Conservation (phyloP, 768 basidiomycete species). For the Suillus alpinus region DNA sequence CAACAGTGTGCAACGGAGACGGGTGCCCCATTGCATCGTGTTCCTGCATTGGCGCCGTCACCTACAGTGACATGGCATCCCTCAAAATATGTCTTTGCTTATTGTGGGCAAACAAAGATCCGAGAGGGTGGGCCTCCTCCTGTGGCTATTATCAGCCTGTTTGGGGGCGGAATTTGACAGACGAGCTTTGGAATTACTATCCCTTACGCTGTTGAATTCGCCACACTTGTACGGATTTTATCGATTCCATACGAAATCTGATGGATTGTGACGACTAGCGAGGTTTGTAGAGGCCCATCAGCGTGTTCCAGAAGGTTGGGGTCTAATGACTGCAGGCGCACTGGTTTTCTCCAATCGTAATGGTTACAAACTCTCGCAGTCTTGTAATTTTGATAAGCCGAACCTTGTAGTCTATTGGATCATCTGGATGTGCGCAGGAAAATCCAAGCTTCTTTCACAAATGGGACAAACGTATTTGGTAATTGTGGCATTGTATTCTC, state of each 20-base stretch:
- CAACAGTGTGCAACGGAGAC: conserved; percentile 77
- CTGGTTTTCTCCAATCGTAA: not conserved
- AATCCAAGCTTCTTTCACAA: not conserved
- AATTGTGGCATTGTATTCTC: not conserved
- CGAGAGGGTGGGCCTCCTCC: conserved; percentile 66
- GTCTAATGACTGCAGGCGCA: not conserved
- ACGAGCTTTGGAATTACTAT: not conserved
- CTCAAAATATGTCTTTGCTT: conserved; percentile 76
- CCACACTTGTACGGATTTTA: not conserved
- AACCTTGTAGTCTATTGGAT: too few species aligned
- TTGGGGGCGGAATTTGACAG: conserved; percentile 46
- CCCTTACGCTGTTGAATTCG: too few species aligned
- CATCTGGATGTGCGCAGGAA: not conserved
- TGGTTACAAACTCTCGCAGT: too few species aligned
- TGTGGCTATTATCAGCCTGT: conserved; percentile 68
- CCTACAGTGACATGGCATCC: conserved; percentile 82
- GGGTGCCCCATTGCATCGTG: conserved; percentile 69
- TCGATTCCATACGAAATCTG: not conserved
- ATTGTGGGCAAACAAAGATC: conserved; percentile 72
- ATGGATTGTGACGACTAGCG: not conserved
- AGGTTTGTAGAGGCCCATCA: not conserved
- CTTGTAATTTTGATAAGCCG: too few species aligned
- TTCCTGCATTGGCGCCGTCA: conserved; percentile 68
- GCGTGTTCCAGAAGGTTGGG: not conserved
- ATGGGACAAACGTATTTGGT: not conserved